Evolutionary conservation across 768 basidiomycete species (phyloP), one percentile per base, ranked within the genome.

Genomic region (Lyophyllum atratum): DNA sequence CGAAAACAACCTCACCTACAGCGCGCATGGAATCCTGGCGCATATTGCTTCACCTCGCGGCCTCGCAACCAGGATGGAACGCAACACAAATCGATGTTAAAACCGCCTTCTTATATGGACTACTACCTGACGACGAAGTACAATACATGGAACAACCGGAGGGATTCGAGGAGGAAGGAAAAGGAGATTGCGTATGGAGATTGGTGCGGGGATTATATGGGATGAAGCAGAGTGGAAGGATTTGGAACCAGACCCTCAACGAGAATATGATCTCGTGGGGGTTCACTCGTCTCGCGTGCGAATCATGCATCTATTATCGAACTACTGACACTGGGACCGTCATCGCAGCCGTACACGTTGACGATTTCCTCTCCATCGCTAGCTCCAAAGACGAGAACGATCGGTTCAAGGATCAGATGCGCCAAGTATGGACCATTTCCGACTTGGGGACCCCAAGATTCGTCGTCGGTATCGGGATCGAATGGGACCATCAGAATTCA

Each of bases 381-480:
- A 61, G 55, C 50, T 60, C 65, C 17, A 46, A 50, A 24, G 52
- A 37, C 0, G 66, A 64, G 5, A 62, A 61, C 22, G 46, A 62
- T 0, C 17, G 28, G 1, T 66, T 74, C 64, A 71, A 71, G 40
- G 53, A 39, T 1, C 59, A 76, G 14, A 61, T 77, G 6, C 39
- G 58, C 0, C 26, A 31, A 4, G 50, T 57, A 3, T 79, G 70
- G 68, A 56, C 64, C 9, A 73, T 77, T 15, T 68, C 70, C 8
- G 73, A 75, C 28, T 66, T 76, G 0, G 75, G 74, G 0, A 64
- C 70, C 7, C 55, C 68, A 1, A 57, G 63, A 2, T 72, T 66
- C 42, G 56, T 64, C 31, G 52, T 82, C 1, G 77, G 79, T 0
- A 76, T 81, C 19, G 67, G 62, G 7, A 68, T 79, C 28, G 44